These are phyloP conservation scores for Triangularia setosa DNA, from an alignment of 2,329 filamentous ascomycete genomes.

Conservation along the genomic window DNA sequence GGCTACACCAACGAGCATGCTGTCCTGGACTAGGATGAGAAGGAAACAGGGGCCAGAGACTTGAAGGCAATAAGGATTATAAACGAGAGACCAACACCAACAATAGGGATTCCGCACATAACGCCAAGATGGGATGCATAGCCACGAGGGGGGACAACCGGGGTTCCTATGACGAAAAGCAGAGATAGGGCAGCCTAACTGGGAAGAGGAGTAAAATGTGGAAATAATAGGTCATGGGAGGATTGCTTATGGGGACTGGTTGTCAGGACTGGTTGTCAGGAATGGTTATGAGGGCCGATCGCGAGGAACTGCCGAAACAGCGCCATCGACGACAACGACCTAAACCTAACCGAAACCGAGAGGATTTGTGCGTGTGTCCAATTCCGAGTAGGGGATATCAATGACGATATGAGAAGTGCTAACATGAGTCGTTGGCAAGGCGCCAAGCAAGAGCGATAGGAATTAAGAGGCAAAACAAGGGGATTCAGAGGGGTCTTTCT, in stretches of 20 bases:
- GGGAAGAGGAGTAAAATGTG: background rate
- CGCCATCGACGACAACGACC: no score
- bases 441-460: background rate
- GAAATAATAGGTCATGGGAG: background rate
- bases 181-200: background rate
- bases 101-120: background rate
- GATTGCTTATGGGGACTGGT: background rate
- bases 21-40: background rate
- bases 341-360: no score
- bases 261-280: no score
- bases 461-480: background rate
- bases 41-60: background rate
- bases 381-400: background rate
- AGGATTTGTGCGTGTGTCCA: no score
- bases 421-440: background rate
- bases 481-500: background rate
- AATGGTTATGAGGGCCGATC: no score
- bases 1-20: no score
- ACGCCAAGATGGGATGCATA: background rate
- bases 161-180: background rate
- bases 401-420: background rate
- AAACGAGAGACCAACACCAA: background rate
- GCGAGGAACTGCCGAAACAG: no score
- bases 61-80: background rate
- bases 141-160: background rate